Evolutionary conservation across 805 yeast genomes (phyloP).

Genomic region (Candida tibetensis): DNA sequence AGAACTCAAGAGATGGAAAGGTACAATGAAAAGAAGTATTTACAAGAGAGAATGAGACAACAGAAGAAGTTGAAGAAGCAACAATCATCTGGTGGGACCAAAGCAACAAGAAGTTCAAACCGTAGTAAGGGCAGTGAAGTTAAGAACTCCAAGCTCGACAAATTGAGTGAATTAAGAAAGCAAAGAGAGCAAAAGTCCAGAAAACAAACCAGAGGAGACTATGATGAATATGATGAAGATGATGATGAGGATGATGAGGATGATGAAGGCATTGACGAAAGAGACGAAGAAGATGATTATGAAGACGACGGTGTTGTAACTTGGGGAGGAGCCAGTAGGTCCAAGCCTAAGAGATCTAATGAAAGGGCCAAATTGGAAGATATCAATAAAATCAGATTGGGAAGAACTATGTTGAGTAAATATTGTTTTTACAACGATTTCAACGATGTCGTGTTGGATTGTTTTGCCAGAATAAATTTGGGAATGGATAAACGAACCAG

Average conservation of each 20-base stretch:
- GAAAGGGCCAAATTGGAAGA: constrained; percentile 56
- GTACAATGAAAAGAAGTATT: constrained; percentile 76
- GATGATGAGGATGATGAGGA: constrained; percentile 27
- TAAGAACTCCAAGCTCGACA: constrained; percentile 44
- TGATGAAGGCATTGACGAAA: constrained; percentile 38
- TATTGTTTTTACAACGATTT: constrained; percentile 83
- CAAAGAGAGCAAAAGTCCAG: constrained; percentile 66
- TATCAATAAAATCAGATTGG: constrained; percentile 70
- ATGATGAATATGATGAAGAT: constrained; percentile 21
- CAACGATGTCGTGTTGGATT: constrained; percentile 62
- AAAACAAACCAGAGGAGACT: constrained; percentile 20
- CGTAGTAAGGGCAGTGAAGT: constrained; percentile 25
- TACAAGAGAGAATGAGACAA: constrained; percentile 76
- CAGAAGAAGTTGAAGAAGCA: constrained; percentile 27
- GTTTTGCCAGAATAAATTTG: constrained; percentile 80
- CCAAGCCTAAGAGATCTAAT: constrained; percentile 33
- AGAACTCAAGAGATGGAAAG: constrained; percentile 91
- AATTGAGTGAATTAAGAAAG: constrained; percentile 69
- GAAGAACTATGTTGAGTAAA: constrained; percentile 71
- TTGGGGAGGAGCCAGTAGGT: constrained; percentile 43
- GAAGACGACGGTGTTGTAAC: constrained; percentile 20
- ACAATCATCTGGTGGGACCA: constrained; percentile 6
- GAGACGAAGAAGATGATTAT: constrained; percentile 42
- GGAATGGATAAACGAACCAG: constrained; percentile 66
- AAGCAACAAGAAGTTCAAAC: constrained; percentile 38